Evolutionary conservation across 2,329 filamentous ascomycete species (phyloP).

Genomic region (Trichoderma sp.): DNA sequence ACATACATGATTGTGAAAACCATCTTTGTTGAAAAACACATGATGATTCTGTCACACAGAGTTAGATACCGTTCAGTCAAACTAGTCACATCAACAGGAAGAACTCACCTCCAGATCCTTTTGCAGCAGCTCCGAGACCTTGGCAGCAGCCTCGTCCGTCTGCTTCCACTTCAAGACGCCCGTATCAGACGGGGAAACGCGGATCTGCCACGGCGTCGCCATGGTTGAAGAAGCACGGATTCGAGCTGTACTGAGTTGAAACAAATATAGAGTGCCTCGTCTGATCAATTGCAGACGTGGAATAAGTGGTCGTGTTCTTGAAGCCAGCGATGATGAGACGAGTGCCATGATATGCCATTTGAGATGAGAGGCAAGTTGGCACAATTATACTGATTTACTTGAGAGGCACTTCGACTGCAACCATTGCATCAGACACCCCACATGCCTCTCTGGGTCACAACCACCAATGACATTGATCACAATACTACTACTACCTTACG

Average conservation of each 20-base stretch:
- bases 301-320: not conserved
- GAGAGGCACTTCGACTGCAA: too few species aligned
- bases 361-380: not conserved
- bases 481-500: too few species aligned
- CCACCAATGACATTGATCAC: not conserved
- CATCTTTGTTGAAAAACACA: constrained; percentile 74
- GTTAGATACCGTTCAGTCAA: not conserved
- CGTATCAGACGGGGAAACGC: constrained; percentile 51
- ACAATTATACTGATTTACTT: too few species aligned
- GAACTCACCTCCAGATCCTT: constrained; percentile 64
- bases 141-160: constrained; percentile 62
- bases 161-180: constrained; percentile 53
- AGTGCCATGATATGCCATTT: not conserved
- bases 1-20: constrained; percentile 79
- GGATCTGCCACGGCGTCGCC: constrained; percentile 53
- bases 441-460: not conserved
- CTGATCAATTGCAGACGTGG: not conserved
- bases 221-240: constrained; percentile 37
- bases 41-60: constrained; percentile 56
- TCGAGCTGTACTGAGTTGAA: not conserved
- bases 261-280: not conserved
- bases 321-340: not conserved
- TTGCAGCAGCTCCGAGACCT: constrained; percentile 70
- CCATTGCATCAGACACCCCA: not conserved
- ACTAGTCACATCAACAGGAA: not conserved